Conservation (phyloP, 768 basidiomycete species). For the Chalciporus piperatus region DNA sequence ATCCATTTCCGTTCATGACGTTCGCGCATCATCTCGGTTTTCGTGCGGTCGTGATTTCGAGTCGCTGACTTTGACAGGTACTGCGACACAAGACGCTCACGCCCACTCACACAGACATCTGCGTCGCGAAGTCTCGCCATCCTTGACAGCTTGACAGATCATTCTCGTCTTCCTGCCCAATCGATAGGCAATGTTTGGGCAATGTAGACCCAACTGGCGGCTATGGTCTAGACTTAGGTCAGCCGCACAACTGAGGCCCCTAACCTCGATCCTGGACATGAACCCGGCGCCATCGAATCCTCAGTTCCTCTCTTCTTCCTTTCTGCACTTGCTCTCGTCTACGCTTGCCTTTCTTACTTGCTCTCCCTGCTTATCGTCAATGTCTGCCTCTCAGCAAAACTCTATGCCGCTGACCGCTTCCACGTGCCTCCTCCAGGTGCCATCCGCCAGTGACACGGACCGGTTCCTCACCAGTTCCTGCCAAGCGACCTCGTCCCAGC, state of each 20-base stretch:
- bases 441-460: neutral
- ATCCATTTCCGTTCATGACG: neutral
- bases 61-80: neutral
- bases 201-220: neutral
- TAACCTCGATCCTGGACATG: too few relatives aligned
- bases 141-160: too few relatives aligned
- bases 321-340: neutral
- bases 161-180: neutral
- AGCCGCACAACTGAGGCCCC: too few relatives aligned
- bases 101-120: neutral
- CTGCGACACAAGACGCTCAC: neutral
- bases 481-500: neutral
- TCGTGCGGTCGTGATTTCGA: too few relatives aligned
- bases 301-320: slow-evolving; percentile 3
- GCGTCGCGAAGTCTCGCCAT: neutral
- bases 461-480: neutral
- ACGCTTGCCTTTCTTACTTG: neutral
- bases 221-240: too few relatives aligned
- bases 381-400: slow-evolving; percentile 2
- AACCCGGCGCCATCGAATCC: neutral
- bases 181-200: neutral
- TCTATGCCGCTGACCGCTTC: neutral
- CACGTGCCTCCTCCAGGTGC: neutral
- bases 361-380: slow-evolving; percentile 1
- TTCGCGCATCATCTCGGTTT: neutral